These are phyloP conservation scores for Fusarium decemcellulare DNA, from an alignment of 2,329 filamentous ascomycete species.

Conservation along the genomic window DNA sequence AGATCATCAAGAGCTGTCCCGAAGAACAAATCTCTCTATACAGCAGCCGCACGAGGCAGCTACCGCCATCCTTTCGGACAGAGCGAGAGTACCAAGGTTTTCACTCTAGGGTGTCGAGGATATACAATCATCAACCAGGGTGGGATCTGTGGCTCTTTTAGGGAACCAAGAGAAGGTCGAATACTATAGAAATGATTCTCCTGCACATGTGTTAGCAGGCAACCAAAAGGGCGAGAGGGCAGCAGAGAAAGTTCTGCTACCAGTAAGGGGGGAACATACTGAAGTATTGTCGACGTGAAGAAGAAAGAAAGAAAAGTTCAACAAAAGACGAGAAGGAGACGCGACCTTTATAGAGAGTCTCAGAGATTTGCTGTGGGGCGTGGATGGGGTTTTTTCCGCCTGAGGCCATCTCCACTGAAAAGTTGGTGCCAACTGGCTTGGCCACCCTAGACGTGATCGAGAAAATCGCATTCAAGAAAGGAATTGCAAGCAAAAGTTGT, in stretches of 20 bases:
- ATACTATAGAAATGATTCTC: conserved; percentile 99
- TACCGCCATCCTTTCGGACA: conserved; percentile 69
- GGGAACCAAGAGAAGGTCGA: conserved; percentile 93
- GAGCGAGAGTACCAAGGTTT: conserved; percentile 47
- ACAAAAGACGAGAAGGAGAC: conserved; percentile 45
- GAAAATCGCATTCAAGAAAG: too few species aligned
- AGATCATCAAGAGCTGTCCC: conserved; percentile 81
- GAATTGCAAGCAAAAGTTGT: too few species aligned
- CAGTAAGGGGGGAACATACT: conserved; percentile 56
- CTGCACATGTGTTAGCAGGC: conserved; percentile 44
- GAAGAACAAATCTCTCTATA: conserved; percentile 79
- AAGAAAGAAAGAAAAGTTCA: conserved; percentile 63
- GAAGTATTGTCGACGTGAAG: conserved; percentile 75
- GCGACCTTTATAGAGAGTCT: conserved; percentile 11
- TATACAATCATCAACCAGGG: conserved; percentile 65
- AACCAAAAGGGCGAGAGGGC: background rate
- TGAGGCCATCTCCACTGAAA: too few species aligned
- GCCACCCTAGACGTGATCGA: too few species aligned
- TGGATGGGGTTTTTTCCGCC: too few species aligned
- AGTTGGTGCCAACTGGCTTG: too few species aligned
- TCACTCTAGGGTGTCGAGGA: conserved; percentile 76
- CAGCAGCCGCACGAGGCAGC: conserved; percentile 59
- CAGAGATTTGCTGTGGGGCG: too few species aligned
- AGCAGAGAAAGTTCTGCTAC: background rate
- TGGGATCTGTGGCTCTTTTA: conserved; percentile 94